Evolutionary conservation across 225 moss, liverwort and hornwort species (phyloP), one percentile per base, ranked within the genome.

Genomic region (Asterella californica): DNA sequence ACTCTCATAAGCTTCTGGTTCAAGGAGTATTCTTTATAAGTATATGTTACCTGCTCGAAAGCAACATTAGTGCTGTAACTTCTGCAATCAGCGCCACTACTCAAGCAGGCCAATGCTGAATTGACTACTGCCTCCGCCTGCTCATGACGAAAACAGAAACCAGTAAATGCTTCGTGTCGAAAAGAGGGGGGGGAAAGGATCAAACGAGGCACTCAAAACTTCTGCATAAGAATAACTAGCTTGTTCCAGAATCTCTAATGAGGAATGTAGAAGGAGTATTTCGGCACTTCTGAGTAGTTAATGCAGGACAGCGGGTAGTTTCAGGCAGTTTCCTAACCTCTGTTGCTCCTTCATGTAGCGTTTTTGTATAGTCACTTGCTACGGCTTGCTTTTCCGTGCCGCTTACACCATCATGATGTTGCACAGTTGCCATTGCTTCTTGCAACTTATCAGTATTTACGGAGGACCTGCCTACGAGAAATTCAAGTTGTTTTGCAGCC

Each of bases 321-420:
- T 65, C 32, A 32, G 65, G 32, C 65, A 65, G 33, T 37, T 42
- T 15, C 42, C 18, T 21, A 21, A 92, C 92, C 91, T 89, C 87
- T 65, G 67, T 75, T 4, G 89, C 87, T 64, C 96, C 96, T 32
- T 37, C 70, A 79, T 89, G 85, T 67, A 96, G 77, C 32, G 85
- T 82, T 78, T 45, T 64, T 29, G 89, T 85, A 79, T 91, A 94
- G 57, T 96, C 96, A 86, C 87, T 85, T 70, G 96, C 87, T 82
- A 96, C 96, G 72, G 90, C 91, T 76, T 96, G 94, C 81, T 81
- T 89, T 74, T 88, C 90, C 53, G 96, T 96, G 78, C 96, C 96
- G 83, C 87, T 91, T 68, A 96, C 91, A 75, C 81, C 96, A 81
- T 96, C 96, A 79, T 96, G 96, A 83, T 96, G 96, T 83, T 96